Evolutionary conservation across 2,329 filamentous ascomycete genomes (phyloP), one percentile per base, ranked within the genome.

Genomic region (Colletotrichum ledebouriae): DNA sequence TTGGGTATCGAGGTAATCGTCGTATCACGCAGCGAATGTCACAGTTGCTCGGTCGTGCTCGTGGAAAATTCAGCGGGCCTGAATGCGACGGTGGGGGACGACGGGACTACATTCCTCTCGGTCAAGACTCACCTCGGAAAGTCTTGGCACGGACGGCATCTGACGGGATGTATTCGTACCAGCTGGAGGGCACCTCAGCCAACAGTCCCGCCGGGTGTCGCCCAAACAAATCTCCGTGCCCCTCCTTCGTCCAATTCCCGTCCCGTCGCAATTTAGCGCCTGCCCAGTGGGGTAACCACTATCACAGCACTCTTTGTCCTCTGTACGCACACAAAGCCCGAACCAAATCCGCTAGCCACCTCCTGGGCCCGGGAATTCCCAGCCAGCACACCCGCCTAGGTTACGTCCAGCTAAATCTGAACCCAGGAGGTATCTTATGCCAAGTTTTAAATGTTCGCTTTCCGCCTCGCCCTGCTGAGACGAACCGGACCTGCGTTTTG

Each of bases 331-430:
- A 7, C 6, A 29, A 57, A 55, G 41, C 29, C 41, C 17, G n/a
- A 4, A 25, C 25, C 58, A 20, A 37, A 49, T 34, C 52, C 50
- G 52, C 41, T 58, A 47, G 71, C 72, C 71, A 72, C 71, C 71
- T 72, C 73, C 71, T 73, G 52, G 63, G 37, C 44, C 53, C n/a
- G 37, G 59, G 59, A 39, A 22, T 53, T 59, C 63, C 49, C 47
- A 64, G 56, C 53, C 59, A 33, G 17, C 22, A 20, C 55, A 42
- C 46, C 42, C 41, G 29, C 29, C 47, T 17, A 17, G 17, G 17
- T 57, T 44, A 53, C 44, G n/a, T 56, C 47, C 29, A 39, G 11
- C 37, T 12, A 39, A 11, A 39, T 39, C 37, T 39, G 11, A 39
- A 39, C 37, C 37, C 29, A 29, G 42, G 17, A 6, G 42, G 15